phyloP scores from a whole-genome alignment of 305 asterid species.

The Solanum aculeatissimum region DNA sequence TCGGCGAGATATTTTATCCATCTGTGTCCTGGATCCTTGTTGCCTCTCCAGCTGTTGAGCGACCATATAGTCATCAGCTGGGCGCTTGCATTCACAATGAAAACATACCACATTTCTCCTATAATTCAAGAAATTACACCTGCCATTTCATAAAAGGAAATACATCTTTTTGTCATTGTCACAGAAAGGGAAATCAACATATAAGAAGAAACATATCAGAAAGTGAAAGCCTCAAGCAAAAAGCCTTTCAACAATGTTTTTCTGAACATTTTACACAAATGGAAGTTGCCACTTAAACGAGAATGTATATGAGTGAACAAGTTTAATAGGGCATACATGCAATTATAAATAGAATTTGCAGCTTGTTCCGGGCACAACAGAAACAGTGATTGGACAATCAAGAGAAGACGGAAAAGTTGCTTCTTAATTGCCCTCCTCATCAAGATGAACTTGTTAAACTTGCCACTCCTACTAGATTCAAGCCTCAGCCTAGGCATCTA shows the following conservation, averaged over 20 bases:
- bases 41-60: slow-evolving; percentile 40
- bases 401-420: background rate
- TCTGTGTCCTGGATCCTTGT: slow-evolving; percentile 28
- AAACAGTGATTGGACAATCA: background rate
- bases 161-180: background rate
- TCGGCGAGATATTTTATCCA: slow-evolving; percentile 30
- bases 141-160: slow-evolving; percentile 5
- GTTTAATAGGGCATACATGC: background rate
- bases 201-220: background rate
- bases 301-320: background rate
- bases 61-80: slow-evolving; percentile 61
- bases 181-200: background rate
- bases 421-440: background rate
- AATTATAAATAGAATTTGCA: background rate
- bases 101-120: slow-evolving; percentile 89
- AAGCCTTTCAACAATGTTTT: background rate
- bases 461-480: background rate
- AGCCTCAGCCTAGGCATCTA: background rate
- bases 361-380: background rate
- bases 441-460: background rate
- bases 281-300: background rate
- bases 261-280: background rate
- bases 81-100: slow-evolving; percentile 93
- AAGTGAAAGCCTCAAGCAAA: background rate
- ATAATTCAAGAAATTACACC: slow-evolving; percentile 95